Evolutionary conservation across 2,329 filamentous ascomycete genomes (phyloP), one percentile per base, ranked within the genome.

Genomic region (Exserohilum rostratum): DNA sequence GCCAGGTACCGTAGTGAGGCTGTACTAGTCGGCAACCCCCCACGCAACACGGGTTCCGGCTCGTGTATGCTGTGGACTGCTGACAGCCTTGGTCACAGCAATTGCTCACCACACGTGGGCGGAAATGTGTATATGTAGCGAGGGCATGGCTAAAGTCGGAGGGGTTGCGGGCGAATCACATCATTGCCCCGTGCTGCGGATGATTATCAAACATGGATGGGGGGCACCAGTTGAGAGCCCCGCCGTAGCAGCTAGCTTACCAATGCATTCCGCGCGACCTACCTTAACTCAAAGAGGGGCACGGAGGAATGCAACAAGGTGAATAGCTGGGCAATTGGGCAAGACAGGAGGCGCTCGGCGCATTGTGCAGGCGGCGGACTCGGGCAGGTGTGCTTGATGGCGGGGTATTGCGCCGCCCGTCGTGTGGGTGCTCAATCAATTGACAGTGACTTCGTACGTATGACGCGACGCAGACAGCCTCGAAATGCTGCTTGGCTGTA

Each of bases 321-420:
- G 51, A 55, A 50, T 56, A 43, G 56, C 46, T 46, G 43, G 53
- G 7, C 22, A 25, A 7, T 25, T 46, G 40, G 42, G 54, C 46
- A 53, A 58, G 33, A 31, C 27, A 22, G 44, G 4, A 25, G 22
- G 22, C 22, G 22, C 22, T 25, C 22, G 22, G 22, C 4, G 25
- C 27, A 13, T 25, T 27, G 22, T 53, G 46, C 46, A 40, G 29
- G 50, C 57, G 46, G 58, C 61, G 60, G 60, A 61, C 51, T 68
- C 58, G 64, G 69, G 60, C 54, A 57, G 46, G 22, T 29, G 5
- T 42, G 39, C 51, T 58, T 43, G 53, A 56, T 45, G 55, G 62
- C 54, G 63, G 61, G 61, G 60, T 55, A 56, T 25, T 25, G 22
- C 55, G 57, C 55, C 17, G 55, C 56, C 45, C 52, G 43, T 50